A percentile compares a stretch with the other conserved stretches of the same genome.
phyloP scores from a whole-genome alignment of 1,284 basidiomycete species.

The Cutaneotrichosporon sp. region DNA sequence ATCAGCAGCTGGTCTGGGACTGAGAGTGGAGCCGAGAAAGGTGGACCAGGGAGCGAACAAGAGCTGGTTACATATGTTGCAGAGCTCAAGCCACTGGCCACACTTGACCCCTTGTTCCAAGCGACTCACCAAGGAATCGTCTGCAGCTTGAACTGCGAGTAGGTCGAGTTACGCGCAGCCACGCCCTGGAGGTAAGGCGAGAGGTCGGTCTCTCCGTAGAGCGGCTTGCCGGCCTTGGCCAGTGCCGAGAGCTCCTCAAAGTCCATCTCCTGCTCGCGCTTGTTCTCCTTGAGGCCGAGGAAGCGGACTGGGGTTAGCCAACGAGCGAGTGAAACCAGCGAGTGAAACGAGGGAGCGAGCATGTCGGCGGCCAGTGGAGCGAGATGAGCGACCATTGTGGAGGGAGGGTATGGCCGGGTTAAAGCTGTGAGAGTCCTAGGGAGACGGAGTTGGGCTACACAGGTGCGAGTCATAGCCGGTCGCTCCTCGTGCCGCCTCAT shows the following conservation, averaged over 20 bases:
- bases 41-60: neutral
- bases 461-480: too few species aligned
- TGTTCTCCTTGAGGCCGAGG: conserved; percentile 96
- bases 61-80: neutral
- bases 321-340: neutral
- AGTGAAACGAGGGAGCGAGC: neutral
- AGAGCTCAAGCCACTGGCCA: neutral
- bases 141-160: conserved; percentile 76
- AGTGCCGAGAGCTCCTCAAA: conserved; percentile 70
- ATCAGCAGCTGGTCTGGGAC: conserved; percentile 8
- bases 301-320: conserved; percentile 70
- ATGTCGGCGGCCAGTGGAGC: neutral
- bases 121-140: conserved; percentile 65
- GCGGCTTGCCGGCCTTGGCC: conserved; percentile 69
- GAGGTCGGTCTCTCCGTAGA: conserved; percentile 80
- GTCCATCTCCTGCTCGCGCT: conserved; percentile 73
- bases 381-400: neutral
- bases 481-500: too few species aligned
- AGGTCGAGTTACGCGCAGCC: conserved; percentile 87
- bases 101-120: neutral
- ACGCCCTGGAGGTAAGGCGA: conserved; percentile 83
- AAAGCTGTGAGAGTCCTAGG: too few species aligned
- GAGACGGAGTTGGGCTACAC: too few species aligned
- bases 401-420: too few species aligned
- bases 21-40: neutral